phyloP scores from a whole-genome alignment of 2,329 filamentous ascomycete genomes.

The Lecanicillium sp. region DNA sequence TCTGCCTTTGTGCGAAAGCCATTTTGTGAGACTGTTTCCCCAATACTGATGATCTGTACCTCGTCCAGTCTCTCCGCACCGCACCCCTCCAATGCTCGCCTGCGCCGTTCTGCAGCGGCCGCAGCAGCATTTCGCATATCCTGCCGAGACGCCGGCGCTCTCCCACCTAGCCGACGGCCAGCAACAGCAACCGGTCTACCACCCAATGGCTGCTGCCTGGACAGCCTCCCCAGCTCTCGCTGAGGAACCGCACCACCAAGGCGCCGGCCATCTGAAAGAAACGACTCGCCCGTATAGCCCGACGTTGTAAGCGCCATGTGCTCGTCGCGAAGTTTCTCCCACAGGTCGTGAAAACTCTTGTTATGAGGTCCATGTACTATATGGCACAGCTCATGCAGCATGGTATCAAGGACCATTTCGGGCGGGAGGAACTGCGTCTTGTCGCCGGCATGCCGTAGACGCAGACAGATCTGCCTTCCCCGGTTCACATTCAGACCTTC shows the following conservation, averaged over 20 bases:
- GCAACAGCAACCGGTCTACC: not conserved
- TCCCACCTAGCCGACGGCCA: constrained; percentile 7
- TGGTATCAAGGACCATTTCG: constrained; percentile 77
- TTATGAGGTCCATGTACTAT: constrained; percentile 80
- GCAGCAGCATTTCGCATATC: constrained; percentile 5
- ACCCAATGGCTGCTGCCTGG: not conserved
- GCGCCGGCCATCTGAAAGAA: constrained; percentile 65
- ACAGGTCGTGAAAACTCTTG: constrained; percentile 71
- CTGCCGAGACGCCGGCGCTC: not conserved
- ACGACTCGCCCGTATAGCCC: constrained; percentile 86
- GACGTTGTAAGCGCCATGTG: constrained; percentile 67
- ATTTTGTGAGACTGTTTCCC: constrained; percentile 54
- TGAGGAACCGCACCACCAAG: constrained; percentile 57
- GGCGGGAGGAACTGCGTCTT: constrained; percentile 68
- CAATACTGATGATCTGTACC: constrained; percentile 55
- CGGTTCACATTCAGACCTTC: constrained; percentile 67
- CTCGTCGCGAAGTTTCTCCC: constrained; percentile 85
- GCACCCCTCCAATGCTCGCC: constrained; percentile 62
- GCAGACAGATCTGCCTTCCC: constrained; percentile 72
- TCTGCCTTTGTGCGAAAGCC: constrained; percentile 79
- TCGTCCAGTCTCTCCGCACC: constrained; percentile 62
- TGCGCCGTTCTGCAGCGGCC: constrained; percentile 47
- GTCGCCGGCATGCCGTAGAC: constrained; percentile 70
- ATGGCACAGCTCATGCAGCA: constrained; percentile 92
- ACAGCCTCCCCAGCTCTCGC: constrained; percentile 55